Conservation (phyloP, 257 asterid genomes). For the Avicennia marina region DNA sequence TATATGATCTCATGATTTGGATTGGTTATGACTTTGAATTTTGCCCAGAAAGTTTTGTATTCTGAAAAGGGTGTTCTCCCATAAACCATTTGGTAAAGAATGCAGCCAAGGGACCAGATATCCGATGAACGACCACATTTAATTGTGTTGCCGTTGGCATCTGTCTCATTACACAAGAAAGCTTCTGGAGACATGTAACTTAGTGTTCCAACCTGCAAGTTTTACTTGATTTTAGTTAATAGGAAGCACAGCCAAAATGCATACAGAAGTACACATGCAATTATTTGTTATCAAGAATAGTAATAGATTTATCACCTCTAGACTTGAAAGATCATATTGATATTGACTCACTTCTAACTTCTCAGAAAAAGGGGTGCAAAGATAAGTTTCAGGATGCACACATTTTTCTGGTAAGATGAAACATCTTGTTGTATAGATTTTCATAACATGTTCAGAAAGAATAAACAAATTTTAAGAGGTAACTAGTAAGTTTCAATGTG, state of each 20-base stretch:
- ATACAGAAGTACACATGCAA: not conserved
- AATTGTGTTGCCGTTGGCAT: constrained; percentile 78
- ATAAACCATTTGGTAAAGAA: constrained; percentile 97
- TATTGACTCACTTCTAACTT: not conserved
- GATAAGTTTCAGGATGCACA: not conserved
- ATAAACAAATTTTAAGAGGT: not conserved
- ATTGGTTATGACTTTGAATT: constrained; percentile 93
- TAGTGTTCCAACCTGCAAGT: constrained; percentile 85
- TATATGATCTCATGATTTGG: constrained; percentile 66
- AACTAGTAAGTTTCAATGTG: too few relatives aligned
- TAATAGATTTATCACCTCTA: not conserved
- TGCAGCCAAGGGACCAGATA: constrained; percentile 98
- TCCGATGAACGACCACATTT: constrained; percentile 97
- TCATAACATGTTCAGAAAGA: not conserved
- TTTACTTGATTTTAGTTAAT: constrained; percentile 14
- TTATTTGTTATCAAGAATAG: not conserved
- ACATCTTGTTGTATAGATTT: constrained; percentile 1
- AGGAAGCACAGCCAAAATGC: not conserved
- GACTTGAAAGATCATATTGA: not conserved
- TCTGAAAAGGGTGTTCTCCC: constrained; percentile 95
- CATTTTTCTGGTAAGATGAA: not conserved
- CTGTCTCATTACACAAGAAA: constrained; percentile 92
- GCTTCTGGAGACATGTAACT: constrained; percentile 99
- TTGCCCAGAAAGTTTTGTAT: constrained; percentile 93
- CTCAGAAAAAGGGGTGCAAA: not conserved